Conservation (phyloP, 2,329 filamentous ascomycete species). For the Cercospora citrullina region DNA sequence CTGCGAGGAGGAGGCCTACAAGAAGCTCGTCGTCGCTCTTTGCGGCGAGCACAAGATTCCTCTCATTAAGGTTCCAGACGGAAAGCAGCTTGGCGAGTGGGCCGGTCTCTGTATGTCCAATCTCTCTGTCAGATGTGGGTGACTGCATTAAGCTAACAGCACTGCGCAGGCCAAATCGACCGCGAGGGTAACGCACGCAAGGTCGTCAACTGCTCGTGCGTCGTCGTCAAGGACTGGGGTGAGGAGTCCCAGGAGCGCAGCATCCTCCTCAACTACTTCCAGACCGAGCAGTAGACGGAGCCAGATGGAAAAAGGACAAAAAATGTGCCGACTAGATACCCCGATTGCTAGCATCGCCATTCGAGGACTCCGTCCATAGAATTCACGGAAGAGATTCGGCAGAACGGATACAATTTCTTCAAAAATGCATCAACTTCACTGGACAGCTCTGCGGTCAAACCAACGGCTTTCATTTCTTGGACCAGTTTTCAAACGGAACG, state of each 20-base stretch:
- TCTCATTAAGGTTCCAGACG: slow-evolving; percentile 99
- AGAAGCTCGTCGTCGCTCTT: slow-evolving; percentile 98
- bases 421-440: background rate
- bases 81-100: slow-evolving; percentile 99
- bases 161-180: slow-evolving; percentile 80
- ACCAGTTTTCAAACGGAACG: background rate
- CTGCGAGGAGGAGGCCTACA: slow-evolving; percentile 99
- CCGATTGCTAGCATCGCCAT: slow-evolving; percentile 7
- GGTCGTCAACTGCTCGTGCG: slow-evolving; percentile 99
- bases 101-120: slow-evolving; percentile 90
- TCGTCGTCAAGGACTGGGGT: slow-evolving; percentile 99
- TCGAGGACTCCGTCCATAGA: slow-evolving; percentile 5
- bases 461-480: background rate
- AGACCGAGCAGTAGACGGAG: slow-evolving; percentile 64
- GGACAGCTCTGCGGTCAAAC: background rate
- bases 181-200: slow-evolving; percentile 99
- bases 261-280: slow-evolving; percentile 99
- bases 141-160: slow-evolving; percentile 16
- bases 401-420: background rate
- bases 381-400: slow-evolving; percentile 3
- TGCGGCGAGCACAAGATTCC: slow-evolving; percentile 99
- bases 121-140: background rate
- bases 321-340: slow-evolving; percentile 9
- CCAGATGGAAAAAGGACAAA: background rate
- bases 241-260: slow-evolving; percentile 99